These are phyloP conservation scores for Kwoniella bestiolae DNA, from an alignment of 768 basidiomycete species.

Conservation along the genomic window DNA sequence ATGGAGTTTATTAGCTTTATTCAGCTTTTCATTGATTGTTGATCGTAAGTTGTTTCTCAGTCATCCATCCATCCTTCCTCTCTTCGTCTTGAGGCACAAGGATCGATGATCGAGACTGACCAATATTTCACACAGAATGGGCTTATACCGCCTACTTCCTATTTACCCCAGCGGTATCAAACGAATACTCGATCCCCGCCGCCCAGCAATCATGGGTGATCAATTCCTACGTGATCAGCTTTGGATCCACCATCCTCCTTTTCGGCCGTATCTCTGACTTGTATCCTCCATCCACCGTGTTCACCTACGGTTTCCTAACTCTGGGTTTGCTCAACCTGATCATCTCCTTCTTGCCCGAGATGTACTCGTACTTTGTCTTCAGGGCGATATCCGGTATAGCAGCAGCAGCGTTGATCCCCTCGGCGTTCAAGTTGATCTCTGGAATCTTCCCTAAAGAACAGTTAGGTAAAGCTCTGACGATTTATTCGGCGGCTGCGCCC, in stretches of 20 bases:
- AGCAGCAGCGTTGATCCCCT: slow-evolving; percentile 36
- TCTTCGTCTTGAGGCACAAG: no score
- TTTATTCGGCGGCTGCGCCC: slow-evolving; percentile 20
- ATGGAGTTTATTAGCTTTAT: background rate
- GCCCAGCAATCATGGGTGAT: slow-evolving; percentile 33
- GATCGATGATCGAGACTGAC: background rate
- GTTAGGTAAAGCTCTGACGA: slow-evolving; percentile 28
- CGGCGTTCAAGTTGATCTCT: slow-evolving; percentile 38
- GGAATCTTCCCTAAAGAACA: slow-evolving; percentile 35
- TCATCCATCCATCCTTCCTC: background rate
- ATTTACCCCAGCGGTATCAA: slow-evolving; percentile 30
- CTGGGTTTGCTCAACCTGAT: slow-evolving; percentile 38
- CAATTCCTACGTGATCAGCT: slow-evolving; percentile 37
- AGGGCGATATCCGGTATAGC: slow-evolving; percentile 43
- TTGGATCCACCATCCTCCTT: slow-evolving; percentile 34
- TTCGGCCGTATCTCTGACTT: slow-evolving; percentile 46
- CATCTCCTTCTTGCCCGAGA: slow-evolving; percentile 34
- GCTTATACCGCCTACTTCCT: slow-evolving; percentile 24
- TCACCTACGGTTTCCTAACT: slow-evolving; percentile 34
- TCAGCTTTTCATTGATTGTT: background rate
- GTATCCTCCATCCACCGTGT: slow-evolving; percentile 38
- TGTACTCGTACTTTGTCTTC: slow-evolving; percentile 44
- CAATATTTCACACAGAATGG: background rate
- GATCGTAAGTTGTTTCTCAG: background rate
- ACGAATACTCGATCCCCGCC: slow-evolving; percentile 24